Evolutionary conservation across 2,329 filamentous ascomycete genomes (phyloP).

Genomic region (Blumeria hordei): DNA sequence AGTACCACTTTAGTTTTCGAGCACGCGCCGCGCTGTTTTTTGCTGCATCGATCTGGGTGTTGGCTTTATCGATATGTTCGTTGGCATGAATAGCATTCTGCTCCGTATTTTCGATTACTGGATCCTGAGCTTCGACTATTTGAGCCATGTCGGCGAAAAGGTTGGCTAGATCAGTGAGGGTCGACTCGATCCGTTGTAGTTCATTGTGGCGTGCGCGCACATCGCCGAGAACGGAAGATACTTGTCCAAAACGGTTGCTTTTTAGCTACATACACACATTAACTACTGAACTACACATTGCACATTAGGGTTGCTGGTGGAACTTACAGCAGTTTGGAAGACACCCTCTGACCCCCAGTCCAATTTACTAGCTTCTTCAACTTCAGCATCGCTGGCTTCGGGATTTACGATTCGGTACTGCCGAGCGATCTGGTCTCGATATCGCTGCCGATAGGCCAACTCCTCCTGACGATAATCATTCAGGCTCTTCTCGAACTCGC

Average conservation of each 20-base stretch:
- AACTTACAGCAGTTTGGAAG: conserved; percentile 56
- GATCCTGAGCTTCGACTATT: conserved; percentile 48
- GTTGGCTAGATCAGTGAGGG: conserved; percentile 40
- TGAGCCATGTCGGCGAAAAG: conserved; percentile 56
- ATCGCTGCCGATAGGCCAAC: conserved; percentile 42
- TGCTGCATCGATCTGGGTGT: conserved; percentile 42
- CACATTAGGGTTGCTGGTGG: neutral
- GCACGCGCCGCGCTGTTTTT: conserved; percentile 40
- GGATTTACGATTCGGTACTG: conserved; percentile 68
- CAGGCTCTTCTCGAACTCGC: conserved; percentile 46
- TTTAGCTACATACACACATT: conserved; percentile 31
- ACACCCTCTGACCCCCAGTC: conserved; percentile 61
- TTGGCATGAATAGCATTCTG: conserved; percentile 39
- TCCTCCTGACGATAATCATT: conserved; percentile 49
- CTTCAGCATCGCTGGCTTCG: conserved; percentile 50
- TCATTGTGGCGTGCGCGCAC: conserved; percentile 67
- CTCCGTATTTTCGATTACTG: conserved; percentile 35
- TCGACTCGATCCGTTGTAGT: conserved; percentile 57
- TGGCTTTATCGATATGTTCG: conserved; percentile 42
- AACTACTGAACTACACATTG: conserved; percentile 2
- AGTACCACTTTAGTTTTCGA: conserved; percentile 66
- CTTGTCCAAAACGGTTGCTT: conserved; percentile 50
- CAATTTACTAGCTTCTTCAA: conserved; percentile 39
- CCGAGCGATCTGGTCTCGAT: conserved; percentile 54
- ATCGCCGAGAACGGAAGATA: conserved; percentile 47